Conservation (phyloP, 1,284 basidiomycete genomes). For the Cryptococcus deneoformans region DNA sequence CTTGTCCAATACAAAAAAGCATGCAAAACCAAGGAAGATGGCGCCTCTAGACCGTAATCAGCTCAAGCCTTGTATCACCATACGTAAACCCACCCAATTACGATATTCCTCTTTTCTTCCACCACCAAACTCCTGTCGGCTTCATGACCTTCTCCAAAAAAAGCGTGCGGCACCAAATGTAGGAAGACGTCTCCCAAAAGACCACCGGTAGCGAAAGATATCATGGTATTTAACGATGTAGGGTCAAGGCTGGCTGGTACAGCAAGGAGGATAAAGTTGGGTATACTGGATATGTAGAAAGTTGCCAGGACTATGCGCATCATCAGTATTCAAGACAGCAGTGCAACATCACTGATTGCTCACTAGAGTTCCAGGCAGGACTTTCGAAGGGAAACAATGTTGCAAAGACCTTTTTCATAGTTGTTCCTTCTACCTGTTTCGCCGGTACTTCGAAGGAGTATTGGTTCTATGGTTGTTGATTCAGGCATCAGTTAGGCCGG, state of each 20-base stretch:
- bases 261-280: constrained; percentile 86
- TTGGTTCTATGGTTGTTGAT: too few species aligned
- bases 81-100: constrained; percentile 60
- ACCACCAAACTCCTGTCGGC: constrained; percentile 65
- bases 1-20: constrained; percentile 89
- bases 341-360: constrained; percentile 17
- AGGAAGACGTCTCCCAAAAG: constrained; percentile 85
- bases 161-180: constrained; percentile 82
- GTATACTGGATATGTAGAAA: constrained; percentile 88
- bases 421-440: constrained; percentile 8
- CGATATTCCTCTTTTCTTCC: constrained; percentile 82
- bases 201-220: constrained; percentile 63
- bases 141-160: constrained; percentile 78
- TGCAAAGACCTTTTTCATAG: constrained; percentile 59
- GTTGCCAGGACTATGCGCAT: constrained; percentile 65
- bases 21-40: constrained; percentile 77
- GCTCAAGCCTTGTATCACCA: neutral
- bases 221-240: constrained; percentile 85
- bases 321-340: neutral
- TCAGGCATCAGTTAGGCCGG: too few species aligned
- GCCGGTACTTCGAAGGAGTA: neutral
- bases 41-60: constrained; percentile 53
- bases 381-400: constrained; percentile 75
- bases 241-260: constrained; percentile 79
- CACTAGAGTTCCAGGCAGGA: constrained; percentile 76